These are phyloP conservation scores for Pseudoscleropodium purum DNA, from an alignment of 225 moss, liverwort and hornwort species.

Conservation along the genomic window DNA sequence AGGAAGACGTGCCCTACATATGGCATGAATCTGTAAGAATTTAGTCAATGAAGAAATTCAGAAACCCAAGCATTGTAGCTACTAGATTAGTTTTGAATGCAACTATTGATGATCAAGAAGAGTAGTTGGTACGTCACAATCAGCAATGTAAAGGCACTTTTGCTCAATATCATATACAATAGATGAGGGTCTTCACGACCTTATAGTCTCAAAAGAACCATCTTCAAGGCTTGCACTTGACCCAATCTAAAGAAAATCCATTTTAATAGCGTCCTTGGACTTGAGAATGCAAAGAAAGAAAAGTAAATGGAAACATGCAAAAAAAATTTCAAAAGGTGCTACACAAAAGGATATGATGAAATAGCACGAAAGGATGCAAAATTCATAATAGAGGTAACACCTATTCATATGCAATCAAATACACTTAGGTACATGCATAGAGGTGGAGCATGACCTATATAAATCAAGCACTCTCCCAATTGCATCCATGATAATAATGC, in stretches of 20 bases:
- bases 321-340: background rate
- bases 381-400: background rate
- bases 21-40: constrained; percentile 57
- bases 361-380: background rate
- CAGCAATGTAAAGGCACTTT: constrained; percentile 64
- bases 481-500: constrained; percentile 46
- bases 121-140: constrained; percentile 49
- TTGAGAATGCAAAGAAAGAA: background rate
- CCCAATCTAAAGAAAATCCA: constrained; percentile 40
- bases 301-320: background rate
- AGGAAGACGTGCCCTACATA: constrained; percentile 56
- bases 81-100: background rate
- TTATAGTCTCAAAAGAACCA: constrained; percentile 58
- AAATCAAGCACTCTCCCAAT: constrained; percentile 53
- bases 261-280: background rate
- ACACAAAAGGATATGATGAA: background rate
- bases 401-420: background rate
- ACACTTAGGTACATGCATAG: background rate
- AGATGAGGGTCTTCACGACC: constrained; percentile 44
- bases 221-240: constrained; percentile 60
- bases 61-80: background rate
- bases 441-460: constrained; percentile 22
- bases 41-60: background rate
- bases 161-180: constrained; percentile 24
- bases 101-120: background rate